Base-by-base conservation (phyloP, 805 yeast species). In the Candida orba region DNA sequence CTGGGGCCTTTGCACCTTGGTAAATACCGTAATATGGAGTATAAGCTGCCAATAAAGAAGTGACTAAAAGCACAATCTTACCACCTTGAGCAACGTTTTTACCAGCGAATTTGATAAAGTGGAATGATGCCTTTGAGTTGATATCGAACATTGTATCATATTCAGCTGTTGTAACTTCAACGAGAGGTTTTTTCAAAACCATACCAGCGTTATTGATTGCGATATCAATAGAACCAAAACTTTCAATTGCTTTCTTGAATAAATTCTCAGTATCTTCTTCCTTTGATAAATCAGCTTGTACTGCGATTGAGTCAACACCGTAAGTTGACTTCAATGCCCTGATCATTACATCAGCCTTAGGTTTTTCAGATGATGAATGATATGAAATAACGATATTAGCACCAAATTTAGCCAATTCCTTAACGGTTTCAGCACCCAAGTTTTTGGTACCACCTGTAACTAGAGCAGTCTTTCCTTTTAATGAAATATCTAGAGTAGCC, bases 201-300 rank as follows among this genome's bases (percentile, higher is more conserved):
- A 63, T 75, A 42, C 87, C 87, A 34, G 79, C 80, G 50, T 77
- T 79, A 64, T 79, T 79, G 52, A 81, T 67, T n/a, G 85, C 86
- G 55, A 76, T 69, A 52, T 81, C 84, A 49, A 77, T 64, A 18
- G 62, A 55, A 32, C 81, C 82, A 44, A 77, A 71, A 34, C 63
- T 59, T 13, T 57, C 46, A 42, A 64, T 64, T 8, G 79, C 75
- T 10, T 59, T 60, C 15, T 60, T 69, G 52, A 81, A 80, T 42
- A 80, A 59, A 25, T 65, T 60, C 18, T 62, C 57, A 31, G 69
- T 63, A 10, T 70, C 75, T 1, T 51, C 62, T 38, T 76, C 78
- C 3, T 55, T 38, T 18, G 58, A 39, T 18, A 56, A 31, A 41
- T 56, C 56, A 30, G 54, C 60, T 32, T 53, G 52, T 29, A 56